Evolutionary conservation across 257 asterid genomes (phyloP).

Genomic region (Nicotiana undulata): DNA sequence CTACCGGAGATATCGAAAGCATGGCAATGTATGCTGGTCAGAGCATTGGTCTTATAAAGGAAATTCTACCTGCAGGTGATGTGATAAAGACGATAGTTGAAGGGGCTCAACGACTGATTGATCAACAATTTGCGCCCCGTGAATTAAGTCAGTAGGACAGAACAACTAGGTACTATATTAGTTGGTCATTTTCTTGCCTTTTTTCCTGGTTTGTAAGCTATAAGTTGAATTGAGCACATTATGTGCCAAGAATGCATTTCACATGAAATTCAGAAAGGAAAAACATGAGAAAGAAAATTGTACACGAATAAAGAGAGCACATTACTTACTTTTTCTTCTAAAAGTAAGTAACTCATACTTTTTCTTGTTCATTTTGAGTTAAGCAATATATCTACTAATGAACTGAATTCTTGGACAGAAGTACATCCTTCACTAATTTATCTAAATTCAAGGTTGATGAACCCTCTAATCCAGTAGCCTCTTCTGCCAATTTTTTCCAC

Average conservation of each 20-base stretch:
- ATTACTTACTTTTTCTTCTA: too few species aligned
- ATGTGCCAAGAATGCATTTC: neutral
- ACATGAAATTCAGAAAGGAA: neutral
- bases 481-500: slow-evolving; percentile 11
- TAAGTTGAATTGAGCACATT: neutral
- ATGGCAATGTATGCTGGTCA: slow-evolving; percentile 85
- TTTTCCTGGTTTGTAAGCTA: neutral
- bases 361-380: too few species aligned
- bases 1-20: slow-evolving; percentile 71
- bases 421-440: slow-evolving; percentile 2
- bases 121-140: slow-evolving; percentile 21
- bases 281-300: neutral
- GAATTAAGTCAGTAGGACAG: neutral
- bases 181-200: neutral
- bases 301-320: neutral
- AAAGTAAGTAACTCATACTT: too few species aligned
- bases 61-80: slow-evolving; percentile 65
- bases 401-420: neutral
- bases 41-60: slow-evolving; percentile 54
- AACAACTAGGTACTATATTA: neutral
- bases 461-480: neutral
- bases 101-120: slow-evolving; percentile 61
- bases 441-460: slow-evolving; percentile 9
- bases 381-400: too few species aligned
- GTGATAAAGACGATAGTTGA: slow-evolving; percentile 46